Evolutionary conservation across 1,284 basidiomycete species (phyloP), one percentile per base, ranked within the genome.

Genomic region (Macrocystidia cucumis): DNA sequence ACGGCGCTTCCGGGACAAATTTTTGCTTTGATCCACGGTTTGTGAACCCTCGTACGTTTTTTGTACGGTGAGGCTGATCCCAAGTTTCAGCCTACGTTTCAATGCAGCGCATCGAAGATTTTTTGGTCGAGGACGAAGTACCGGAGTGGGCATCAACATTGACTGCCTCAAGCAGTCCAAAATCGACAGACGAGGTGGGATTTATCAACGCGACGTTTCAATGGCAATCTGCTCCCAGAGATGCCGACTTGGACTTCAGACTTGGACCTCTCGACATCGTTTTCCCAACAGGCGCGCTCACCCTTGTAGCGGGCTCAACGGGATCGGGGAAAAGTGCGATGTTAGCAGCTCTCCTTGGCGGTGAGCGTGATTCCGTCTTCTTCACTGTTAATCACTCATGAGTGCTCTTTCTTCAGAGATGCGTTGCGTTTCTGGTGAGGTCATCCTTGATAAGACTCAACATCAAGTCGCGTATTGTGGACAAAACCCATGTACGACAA

Each of bases 271-370:
- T 89, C 38, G 61, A 78, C 45, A 49, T 87, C 30, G 48, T 43
- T 8, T 81, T 85, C 43, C 78, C 80, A 1, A 43, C 56, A 12
- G 74, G 74, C 3, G 63, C 75, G 43, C 53, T 90, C 27, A 74
- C 75, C 0, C 62, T 89, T 21, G 62, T 89, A 30, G 78, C 72
- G 38, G 88, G 88, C 1, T 65, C 80, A 0, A 89, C 86, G 0
- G 88, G 86, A 0, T 78, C 80, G 0, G 88, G 88, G 0, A 91
- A 91, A 62, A 81, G 75, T 23, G 80, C 81, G 0, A 47, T 87
- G 8, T 57, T 87, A 26, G 64, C 69, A 11, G 79, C 82, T n/a
- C 55, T 77, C 34, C 63, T 78, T 7, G 79, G 79, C 53, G 78
- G 78, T 78, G 42, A 27, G 65, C 50, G 8, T 26, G 41, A 12